These are phyloP conservation scores for Lentinula detonsa DNA, from an alignment of 768 basidiomycete genomes.

Conservation along the genomic window DNA sequence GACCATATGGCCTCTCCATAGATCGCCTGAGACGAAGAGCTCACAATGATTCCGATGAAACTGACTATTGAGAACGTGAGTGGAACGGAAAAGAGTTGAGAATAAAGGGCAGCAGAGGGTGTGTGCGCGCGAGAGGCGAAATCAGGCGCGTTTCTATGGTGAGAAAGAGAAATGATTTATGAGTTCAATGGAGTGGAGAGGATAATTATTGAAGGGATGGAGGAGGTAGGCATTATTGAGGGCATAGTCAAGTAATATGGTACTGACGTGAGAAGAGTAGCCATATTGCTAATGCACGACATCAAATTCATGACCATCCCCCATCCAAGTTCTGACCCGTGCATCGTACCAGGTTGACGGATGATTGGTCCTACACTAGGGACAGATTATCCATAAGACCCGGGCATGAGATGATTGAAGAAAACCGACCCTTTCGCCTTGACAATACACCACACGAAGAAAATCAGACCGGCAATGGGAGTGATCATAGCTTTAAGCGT, in stretches of 20 bases:
- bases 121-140: constrained; percentile 60
- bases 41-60: constrained; percentile 79
- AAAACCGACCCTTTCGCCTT: constrained; percentile 52
- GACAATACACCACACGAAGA: constrained; percentile 75
- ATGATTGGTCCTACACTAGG: constrained; percentile 62
- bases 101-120: constrained; percentile 52
- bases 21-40: constrained; percentile 68
- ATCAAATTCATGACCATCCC: constrained; percentile 66
- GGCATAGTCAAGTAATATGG: no score
- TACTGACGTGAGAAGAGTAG: constrained; percentile 56
- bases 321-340: constrained; percentile 70
- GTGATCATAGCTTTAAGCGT: constrained; percentile 71
- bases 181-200: no score
- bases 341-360: constrained; percentile 52
- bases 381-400: not conserved
- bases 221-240: no score
- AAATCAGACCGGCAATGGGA: constrained; percentile 62
- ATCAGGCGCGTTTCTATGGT: constrained; percentile 61
- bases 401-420: not conserved
- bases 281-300: constrained; percentile 79
- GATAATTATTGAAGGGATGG: no score
- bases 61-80: constrained; percentile 68
- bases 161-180: no score
- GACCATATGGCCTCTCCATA: constrained; percentile 79
- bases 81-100: constrained; percentile 69